Conservation (phyloP, 2,329 filamentous ascomycete species). For the Blumeriella jaapii region DNA sequence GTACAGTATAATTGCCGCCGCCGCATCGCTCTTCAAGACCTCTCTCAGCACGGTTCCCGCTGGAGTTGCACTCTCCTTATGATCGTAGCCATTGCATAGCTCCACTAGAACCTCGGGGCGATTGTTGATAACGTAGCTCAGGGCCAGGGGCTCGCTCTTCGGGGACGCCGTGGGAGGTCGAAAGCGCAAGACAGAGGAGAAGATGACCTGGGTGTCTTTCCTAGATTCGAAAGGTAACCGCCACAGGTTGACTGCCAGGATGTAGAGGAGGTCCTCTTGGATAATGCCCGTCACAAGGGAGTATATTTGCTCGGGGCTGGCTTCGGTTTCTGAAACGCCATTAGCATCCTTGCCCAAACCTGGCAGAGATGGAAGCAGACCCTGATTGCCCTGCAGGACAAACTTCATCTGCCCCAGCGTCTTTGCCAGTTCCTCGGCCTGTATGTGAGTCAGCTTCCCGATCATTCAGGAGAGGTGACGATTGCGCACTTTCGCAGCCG, state of each 20-base stretch:
- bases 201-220: constrained; percentile 91
- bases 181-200: constrained; percentile 90
- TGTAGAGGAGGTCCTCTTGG: constrained; percentile 77
- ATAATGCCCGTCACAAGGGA: constrained; percentile 76
- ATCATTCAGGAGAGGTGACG: constrained; percentile 2
- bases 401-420: constrained; percentile 85
- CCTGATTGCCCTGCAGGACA: constrained; percentile 84
- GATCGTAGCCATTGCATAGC: constrained; percentile 79
- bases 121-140: constrained; percentile 80
- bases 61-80: constrained; percentile 82
- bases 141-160: constrained; percentile 66
- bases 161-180: constrained; percentile 56
- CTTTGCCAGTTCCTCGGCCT: constrained; percentile 82
- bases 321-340: constrained; percentile 60
- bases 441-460: constrained; percentile 14
- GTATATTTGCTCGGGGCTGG: constrained; percentile 76
- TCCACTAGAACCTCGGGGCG: constrained; percentile 80
- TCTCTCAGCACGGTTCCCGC: constrained; percentile 85
- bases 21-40: constrained; percentile 78
- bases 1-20: constrained; percentile 83
- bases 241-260: constrained; percentile 72
- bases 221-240: constrained; percentile 88
- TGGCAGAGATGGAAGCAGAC: constrained; percentile 36
- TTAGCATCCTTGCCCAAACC: constrained; percentile 5
- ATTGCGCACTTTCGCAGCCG: constrained; percentile 40